Evolutionary conservation across 805 yeast genomes (phyloP), one percentile per base, ranked within the genome.

Genomic region (Hemisphaericaspora nanyangensis): DNA sequence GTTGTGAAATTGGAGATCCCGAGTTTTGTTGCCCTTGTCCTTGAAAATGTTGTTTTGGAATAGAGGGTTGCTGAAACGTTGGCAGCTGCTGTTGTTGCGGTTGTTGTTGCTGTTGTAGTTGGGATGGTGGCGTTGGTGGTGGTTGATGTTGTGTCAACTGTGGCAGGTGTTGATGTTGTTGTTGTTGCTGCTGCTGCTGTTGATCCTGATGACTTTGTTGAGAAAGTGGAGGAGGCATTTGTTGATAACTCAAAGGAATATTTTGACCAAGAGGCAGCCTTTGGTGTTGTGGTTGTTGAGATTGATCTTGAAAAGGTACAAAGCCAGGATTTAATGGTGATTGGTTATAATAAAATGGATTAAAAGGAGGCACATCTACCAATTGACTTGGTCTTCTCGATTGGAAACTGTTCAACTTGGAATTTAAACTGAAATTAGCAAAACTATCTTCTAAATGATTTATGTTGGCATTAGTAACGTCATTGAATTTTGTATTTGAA

Each of bases 301-400:
- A 26, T 22, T 17, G 45, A n/a, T 13, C 13, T 13, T 32, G 35
- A 5, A 29, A 15, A 8, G 31, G 31, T 15, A 29, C 31, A 29
- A 29, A 29, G 3, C n/a, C 8, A 15, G 31, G 31, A 25, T 37
- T 31, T 13, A 22, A 16, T 17, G 18, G 31, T 17, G 29, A 20
- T 15, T 17, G 22, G 13, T 33, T 33, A 6, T 13, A 8, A 31
- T 32, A 41, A 27, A 31, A 34, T 17, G 44, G 36, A 22, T 36
- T 36, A 18, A 18, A 31, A 63, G 37, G 60, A 63, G 38, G 42
- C 40, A 54, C 56, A 28, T 63, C 68, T 11, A 56, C 71, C 50
- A 67, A 54, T 42, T 67, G 72, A 38, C 69, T 61, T 5, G 72
- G 74, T 39, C 74, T 55, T 45, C 73, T 61, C 11, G 63, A 55